phyloP scores from a whole-genome alignment of 495 filamentous ascomycete genomes.

The Penicillium parvum region DNA sequence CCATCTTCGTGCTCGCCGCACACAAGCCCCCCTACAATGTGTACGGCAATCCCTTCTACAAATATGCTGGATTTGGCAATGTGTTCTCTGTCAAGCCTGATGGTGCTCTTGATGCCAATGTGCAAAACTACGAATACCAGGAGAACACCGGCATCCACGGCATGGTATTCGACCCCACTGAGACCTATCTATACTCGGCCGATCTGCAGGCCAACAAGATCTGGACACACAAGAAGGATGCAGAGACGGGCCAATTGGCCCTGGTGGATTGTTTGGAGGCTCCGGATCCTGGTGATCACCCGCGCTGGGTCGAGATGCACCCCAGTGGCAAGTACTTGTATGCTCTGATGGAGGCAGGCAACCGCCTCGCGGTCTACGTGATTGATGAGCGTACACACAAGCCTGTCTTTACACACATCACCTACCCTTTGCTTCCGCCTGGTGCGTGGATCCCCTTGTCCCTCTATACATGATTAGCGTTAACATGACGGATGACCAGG shows the following conservation, averaged over 20 bases:
- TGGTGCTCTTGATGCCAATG: slow-evolving; percentile 59
- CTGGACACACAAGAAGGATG: slow-evolving; percentile 75
- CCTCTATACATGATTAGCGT: too few relatives aligned
- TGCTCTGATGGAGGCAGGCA: slow-evolving; percentile 81
- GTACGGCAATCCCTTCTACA: slow-evolving; percentile 85
- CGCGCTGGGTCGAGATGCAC: slow-evolving; percentile 80
- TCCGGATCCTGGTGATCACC: slow-evolving; percentile 67
- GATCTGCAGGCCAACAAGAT: slow-evolving; percentile 81
- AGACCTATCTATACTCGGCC: slow-evolving; percentile 81
- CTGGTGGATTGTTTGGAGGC: slow-evolving; percentile 66
- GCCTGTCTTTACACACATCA: slow-evolving; percentile 77
- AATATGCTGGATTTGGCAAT: slow-evolving; percentile 73
- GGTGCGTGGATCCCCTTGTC: slow-evolving; percentile 40
- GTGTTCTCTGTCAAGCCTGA: slow-evolving; percentile 64
- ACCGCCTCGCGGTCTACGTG: slow-evolving; percentile 72
- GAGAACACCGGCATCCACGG: slow-evolving; percentile 75
- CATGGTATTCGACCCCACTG: slow-evolving; percentile 82
- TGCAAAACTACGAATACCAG: slow-evolving; percentile 76
- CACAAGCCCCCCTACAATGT: slow-evolving; percentile 71
- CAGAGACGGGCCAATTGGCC: slow-evolving; percentile 55
- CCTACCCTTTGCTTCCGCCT: slow-evolving; percentile 71
- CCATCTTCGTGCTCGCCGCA: slow-evolving; percentile 79
- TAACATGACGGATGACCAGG: slow-evolving; percentile 42
- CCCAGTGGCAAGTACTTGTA: slow-evolving; percentile 72
- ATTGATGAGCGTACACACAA: slow-evolving; percentile 69